Percentiles rank a stretch among this genome's conserved stretches.
Conservation (phyloP, 2,329 filamentous ascomycete species). For the Aspergillus vadensis region DNA sequence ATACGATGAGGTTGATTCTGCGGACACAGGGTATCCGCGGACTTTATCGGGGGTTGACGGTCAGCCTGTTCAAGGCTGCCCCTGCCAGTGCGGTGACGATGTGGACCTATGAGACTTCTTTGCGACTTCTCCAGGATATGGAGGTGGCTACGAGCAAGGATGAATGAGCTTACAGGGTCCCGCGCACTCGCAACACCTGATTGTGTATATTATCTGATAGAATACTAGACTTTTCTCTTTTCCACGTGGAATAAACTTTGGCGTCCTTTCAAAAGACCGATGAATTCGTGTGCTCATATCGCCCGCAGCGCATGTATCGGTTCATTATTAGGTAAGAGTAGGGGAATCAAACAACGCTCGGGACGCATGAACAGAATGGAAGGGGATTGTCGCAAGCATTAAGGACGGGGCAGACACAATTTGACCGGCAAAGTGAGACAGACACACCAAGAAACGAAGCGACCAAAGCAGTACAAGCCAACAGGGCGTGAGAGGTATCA, state of each 20-base stretch:
- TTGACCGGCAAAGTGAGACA: constrained; percentile 13
- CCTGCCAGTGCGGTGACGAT: constrained; percentile 91
- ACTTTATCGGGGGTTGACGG: constrained; percentile 82
- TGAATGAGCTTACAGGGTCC: not conserved
- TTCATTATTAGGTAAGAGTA: constrained; percentile 9
- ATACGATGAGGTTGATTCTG: constrained; percentile 69
- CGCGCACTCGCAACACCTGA: not conserved
- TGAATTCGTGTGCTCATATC: constrained; percentile 15
- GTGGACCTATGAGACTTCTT: constrained; percentile 85
- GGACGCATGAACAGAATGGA: constrained; percentile 23
- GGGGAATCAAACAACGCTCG: constrained; percentile 20
- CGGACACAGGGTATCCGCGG: constrained; percentile 73
- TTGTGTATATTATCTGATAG: constrained; percentile 8
- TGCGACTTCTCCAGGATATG: constrained; percentile 59
- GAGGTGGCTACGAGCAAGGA: constrained; percentile 25
- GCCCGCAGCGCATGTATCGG: constrained; percentile 8
- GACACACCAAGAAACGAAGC: constrained; percentile 22
- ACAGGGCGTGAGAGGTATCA: not conserved
- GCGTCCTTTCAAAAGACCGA: not conserved
- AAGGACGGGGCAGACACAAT: constrained; percentile 17
- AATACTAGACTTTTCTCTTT: constrained; percentile 1
- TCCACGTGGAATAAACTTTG: not conserved
- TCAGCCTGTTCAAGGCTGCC: constrained; percentile 89
- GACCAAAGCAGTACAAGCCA: constrained; percentile 12
- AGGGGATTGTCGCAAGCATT: constrained; percentile 28